phyloP scores from a whole-genome alignment of 306 rosid genomes.

The Hippophae gyantsensis region DNA sequence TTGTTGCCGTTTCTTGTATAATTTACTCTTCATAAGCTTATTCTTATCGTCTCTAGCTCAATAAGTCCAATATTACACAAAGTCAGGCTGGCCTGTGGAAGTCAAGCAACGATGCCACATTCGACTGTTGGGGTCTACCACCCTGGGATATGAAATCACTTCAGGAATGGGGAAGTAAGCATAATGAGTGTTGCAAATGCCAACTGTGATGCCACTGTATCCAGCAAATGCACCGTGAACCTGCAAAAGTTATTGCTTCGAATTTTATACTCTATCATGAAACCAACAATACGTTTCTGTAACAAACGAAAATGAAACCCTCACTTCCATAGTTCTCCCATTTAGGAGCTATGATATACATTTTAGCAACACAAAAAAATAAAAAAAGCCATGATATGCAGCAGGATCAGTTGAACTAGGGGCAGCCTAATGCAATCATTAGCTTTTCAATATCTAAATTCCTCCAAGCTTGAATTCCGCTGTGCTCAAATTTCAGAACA shows the following conservation, averaged over 20 bases:
- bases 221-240: slow-evolving; percentile 99
- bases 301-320: neutral
- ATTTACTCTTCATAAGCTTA: slow-evolving; percentile 21
- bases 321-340: too few relatives aligned
- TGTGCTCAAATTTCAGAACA: too few relatives aligned
- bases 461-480: too few relatives aligned
- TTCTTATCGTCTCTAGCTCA: slow-evolving; percentile 26
- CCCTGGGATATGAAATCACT: slow-evolving; percentile 77
- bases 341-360: too few relatives aligned
- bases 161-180: slow-evolving; percentile 90
- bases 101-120: slow-evolving; percentile 99
- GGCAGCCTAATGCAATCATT: too few relatives aligned
- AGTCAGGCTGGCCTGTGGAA: slow-evolving; percentile 97
- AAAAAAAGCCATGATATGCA: too few relatives aligned
- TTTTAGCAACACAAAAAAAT: too few relatives aligned
- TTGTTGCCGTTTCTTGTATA: too few relatives aligned
- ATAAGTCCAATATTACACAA: slow-evolving; percentile 26
- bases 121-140: slow-evolving; percentile 84
- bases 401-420: too few relatives aligned
- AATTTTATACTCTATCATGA: neutral
- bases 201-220: slow-evolving; percentile 88
- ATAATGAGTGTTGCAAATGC: slow-evolving; percentile 91
- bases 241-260: slow-evolving; percentile 36
- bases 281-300: neutral
- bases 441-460: too few relatives aligned